phyloP scores from a whole-genome alignment of 352 stramenopile genomes.

The Phytophthora nicotianae region DNA sequence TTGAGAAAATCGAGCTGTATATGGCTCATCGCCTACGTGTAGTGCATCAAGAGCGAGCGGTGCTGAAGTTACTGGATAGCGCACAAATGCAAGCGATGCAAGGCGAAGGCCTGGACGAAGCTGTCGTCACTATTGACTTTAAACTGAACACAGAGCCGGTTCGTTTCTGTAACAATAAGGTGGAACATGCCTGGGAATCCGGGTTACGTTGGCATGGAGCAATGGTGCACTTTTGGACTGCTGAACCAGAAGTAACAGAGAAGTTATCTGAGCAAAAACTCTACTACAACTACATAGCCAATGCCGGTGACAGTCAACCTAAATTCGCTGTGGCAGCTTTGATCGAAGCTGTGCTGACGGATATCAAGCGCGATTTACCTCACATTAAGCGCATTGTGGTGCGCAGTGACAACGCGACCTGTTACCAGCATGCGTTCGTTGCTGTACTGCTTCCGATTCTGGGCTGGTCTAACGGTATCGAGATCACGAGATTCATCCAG shows the following conservation, averaged over 20 bases:
- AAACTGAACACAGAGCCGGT: constrained; percentile 13
- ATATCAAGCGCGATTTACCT: constrained; percentile 25
- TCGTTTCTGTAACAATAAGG: constrained; percentile 3
- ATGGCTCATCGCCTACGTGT: constrained; percentile 8
- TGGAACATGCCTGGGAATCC: constrained; percentile 1
- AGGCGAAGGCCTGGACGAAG: constrained; percentile 6
- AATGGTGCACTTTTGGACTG: neutral
- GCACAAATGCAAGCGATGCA: neutral
- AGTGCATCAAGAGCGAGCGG: constrained; percentile 1
- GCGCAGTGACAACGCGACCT: constrained; percentile 32
- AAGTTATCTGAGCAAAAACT: neutral
- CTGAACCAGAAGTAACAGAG: neutral
- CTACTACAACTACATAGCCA: constrained; percentile 7
- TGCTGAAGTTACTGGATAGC: neutral
- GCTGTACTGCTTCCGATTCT: constrained; percentile 18
- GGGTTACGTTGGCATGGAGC: constrained; percentile 11
- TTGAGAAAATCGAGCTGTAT: constrained; percentile 9
- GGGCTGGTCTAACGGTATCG: neutral
- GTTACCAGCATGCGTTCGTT: constrained; percentile 34
- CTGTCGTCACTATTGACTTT: constrained; percentile 9
- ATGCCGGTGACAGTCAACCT: neutral
- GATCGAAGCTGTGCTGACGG: constrained; percentile 31
- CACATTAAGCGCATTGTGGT: constrained; percentile 23
- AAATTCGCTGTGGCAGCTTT: constrained; percentile 17
- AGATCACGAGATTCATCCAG: neutral